These are phyloP conservation scores for Caloboletus firmus DNA, from an alignment of 1,284 basidiomycete genomes.

Conservation along the genomic window DNA sequence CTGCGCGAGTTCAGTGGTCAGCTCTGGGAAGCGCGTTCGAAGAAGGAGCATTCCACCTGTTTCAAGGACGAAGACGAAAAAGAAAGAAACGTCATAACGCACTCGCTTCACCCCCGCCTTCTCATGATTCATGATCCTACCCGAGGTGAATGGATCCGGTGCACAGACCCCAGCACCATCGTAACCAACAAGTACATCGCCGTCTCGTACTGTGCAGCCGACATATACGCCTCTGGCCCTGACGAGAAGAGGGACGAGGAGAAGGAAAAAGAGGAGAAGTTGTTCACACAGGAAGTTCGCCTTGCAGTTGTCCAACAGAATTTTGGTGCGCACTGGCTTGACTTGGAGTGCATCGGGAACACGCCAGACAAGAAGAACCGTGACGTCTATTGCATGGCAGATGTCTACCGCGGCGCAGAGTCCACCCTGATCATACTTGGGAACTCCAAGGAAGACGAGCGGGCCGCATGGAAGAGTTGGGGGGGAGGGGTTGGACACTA, in stretches of 20 bases:
- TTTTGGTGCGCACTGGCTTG: constrained; percentile 19
- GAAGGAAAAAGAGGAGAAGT: too few species aligned
- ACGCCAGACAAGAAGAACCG: constrained; percentile 15
- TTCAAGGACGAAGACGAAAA: not conserved
- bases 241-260: constrained; percentile 4
- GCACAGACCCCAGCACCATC: not conserved
- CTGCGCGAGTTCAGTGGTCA: constrained; percentile 11
- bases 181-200: constrained; percentile 11
- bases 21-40: constrained; percentile 23
- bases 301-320: not conserved
- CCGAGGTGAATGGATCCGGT: constrained; percentile 5
- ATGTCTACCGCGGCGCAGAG: constrained; percentile 16
- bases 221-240: constrained; percentile 11
- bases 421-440: constrained; percentile 17
- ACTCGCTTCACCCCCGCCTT: constrained; percentile 13
- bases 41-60: constrained; percentile 16
- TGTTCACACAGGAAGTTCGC: constrained; percentile 13
- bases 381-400: constrained; percentile 22
- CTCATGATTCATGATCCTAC: constrained; percentile 6
- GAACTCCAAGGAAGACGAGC: not conserved
- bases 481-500: constrained; percentile 8
- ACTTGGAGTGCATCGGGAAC: constrained; percentile 19
- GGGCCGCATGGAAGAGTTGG: constrained; percentile 17
- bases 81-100: constrained; percentile 6
- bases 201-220: constrained; percentile 16